Evolutionary conservation across 2,329 filamentous ascomycete species (phyloP), one percentile per base, ranked within the genome.

Genomic region (Fusarium miscanthi): DNA sequence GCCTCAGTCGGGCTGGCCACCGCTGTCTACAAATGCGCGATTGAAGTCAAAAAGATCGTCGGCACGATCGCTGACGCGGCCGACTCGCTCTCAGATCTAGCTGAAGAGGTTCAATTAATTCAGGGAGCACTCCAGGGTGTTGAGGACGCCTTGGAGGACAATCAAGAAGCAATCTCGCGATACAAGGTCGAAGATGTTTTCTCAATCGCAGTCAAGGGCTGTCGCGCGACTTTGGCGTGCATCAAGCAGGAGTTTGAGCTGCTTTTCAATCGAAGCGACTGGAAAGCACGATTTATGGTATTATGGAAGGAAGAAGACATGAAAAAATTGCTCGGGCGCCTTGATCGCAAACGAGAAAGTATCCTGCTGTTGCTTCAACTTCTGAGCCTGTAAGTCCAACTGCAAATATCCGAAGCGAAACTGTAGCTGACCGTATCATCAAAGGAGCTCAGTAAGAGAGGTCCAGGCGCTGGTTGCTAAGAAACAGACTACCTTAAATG

Each of bases 231-330:
- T 0, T 14, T 23, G 11, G 5, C n/a, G 16, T 8, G n/a, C 12
- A 35, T 51, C 1, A 3, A 35, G 1, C 30, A 51, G 30, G 30
- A 35, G 8, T 35, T 51, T 25, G 17, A 51, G 4, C 48, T 21
- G 0, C 12, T 51, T 11, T 8, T 8, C 3, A 3, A 6, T 25
- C 16, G 11, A 0, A 2, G 12, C 6, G n/a, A 35, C 3, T 51
- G 6, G 6, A 25, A 10, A 8, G 12, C 12, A 14, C 1, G 6
- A 8, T 25, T 51, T 2, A 1, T 11, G n/a, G 6, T 8, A 2
- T 10, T 11, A 2, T 25, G 6, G 8, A 21, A 35, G 8, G 4
- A 51, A 14, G 16, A 21, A 0, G 6, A 21, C 6, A 51, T 4
- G 48, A 25, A 5, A 19, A 35, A 8, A 0, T 4, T 51, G 3